phyloP scores from a whole-genome alignment of 1,284 basidiomycete genomes.

The Agroathelia rolfsii region DNA sequence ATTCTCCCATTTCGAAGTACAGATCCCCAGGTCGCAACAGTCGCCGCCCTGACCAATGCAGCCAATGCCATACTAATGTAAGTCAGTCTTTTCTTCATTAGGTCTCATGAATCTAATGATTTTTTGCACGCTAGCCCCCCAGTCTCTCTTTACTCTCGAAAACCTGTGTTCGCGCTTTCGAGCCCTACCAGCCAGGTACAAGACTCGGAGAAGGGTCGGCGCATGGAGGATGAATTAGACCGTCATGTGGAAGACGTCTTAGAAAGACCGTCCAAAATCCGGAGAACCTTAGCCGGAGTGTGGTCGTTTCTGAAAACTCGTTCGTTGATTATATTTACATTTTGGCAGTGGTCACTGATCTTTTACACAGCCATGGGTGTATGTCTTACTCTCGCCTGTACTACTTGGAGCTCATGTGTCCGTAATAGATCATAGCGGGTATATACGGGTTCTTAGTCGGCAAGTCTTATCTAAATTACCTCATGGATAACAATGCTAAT shows the following conservation, averaged over 20 bases:
- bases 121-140: slow-evolving; percentile 39
- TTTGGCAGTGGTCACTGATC: slow-evolving; percentile 4
- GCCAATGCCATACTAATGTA: slow-evolving; percentile 69
- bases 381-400: slow-evolving; percentile 16
- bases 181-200: slow-evolving; percentile 16
- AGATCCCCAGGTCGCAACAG: slow-evolving; percentile 67
- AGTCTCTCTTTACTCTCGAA: slow-evolving; percentile 55
- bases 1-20: too few species aligned
- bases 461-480: slow-evolving; percentile 21
- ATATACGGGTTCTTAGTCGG: slow-evolving; percentile 76
- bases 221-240: slow-evolving; percentile 55
- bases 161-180: slow-evolving; percentile 55
- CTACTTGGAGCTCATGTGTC: not conserved
- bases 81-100: slow-evolving; percentile 9
- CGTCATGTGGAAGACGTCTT: slow-evolving; percentile 75
- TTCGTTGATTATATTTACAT: slow-evolving; percentile 22
- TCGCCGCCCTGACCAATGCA: slow-evolving; percentile 67
- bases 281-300: slow-evolving; percentile 57
- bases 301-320: slow-evolving; percentile 83
- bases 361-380: slow-evolving; percentile 46
- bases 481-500: slow-evolving; percentile 1
- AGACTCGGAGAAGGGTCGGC: slow-evolving; percentile 24
- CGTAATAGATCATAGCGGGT: slow-evolving; percentile 50
- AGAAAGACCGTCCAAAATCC: slow-evolving; percentile 50
- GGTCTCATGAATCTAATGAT: slow-evolving; percentile 7